Evolutionary conservation across 306 rosid genomes (phyloP), one percentile per base, ranked within the genome.

Genomic region (Arachis stenosperma): DNA sequence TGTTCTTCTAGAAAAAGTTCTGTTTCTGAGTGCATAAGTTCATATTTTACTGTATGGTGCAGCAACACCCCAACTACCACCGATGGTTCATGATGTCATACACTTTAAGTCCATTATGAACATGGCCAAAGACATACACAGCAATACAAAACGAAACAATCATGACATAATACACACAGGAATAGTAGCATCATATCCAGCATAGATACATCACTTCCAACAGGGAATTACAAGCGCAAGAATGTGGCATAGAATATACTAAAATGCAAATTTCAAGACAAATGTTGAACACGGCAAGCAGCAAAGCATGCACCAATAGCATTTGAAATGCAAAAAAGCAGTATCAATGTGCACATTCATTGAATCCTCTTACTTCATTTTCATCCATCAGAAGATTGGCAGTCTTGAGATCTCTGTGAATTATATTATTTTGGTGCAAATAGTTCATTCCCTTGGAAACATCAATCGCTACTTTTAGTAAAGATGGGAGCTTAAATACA

Each of bases 381-480:
- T 95, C 99, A 92, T 95, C 98, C 99, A 95, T 95, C 83, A 92
- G 92, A 91, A 95, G 98, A 86, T 95, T 95, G 73, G 98, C 99
- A 78, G 99, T 91, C 93, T 95, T 95, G 84, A 95, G 99, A 73
- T 95, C 99, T 85, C 99, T 82, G 90, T 95, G 99, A 85, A 95
- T 87, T 75, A 95, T 95, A 74, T 91, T 95, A 79, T 95, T 95
- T 84, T 95, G 98, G 84, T 95, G 99, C 90, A 95, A 84, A 87
- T 91, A 88, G 80, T 83, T 87, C 99, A 95, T 91, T 80, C 99
- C 99, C 86, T 90, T 91, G 71, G 99, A 90, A 77, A 95, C 87
- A 79, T 91, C 93, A 74, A 89, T 88, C 76, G 97, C 96, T 77
- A 82, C 98, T 90, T 95, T 95, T 70, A 95, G 90, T 61, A 95